phyloP scores from a whole-genome alignment of 2,329 filamentous ascomycete species.

The Rutstroemia sp. region DNA sequence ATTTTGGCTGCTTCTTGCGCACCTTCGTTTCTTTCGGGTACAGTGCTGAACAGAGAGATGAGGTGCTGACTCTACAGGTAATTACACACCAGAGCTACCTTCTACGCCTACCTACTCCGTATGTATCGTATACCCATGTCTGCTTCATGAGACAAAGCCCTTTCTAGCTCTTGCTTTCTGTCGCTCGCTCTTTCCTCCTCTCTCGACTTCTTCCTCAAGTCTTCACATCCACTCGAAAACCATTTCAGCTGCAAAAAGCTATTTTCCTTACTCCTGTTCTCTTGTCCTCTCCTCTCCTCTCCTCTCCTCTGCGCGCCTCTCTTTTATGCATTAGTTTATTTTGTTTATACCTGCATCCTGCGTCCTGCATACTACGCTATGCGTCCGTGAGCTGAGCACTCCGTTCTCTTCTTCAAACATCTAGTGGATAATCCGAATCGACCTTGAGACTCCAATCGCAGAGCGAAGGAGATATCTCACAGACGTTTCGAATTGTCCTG shows the following conservation, averaged over 20 bases:
- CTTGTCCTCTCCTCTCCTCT: slow-evolving; percentile 2
- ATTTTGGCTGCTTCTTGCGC: not conserved
- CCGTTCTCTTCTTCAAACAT: slow-evolving; percentile 1
- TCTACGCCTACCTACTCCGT: not conserved
- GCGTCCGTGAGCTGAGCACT: slow-evolving; percentile 4
- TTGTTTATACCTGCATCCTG: slow-evolving; percentile 1
- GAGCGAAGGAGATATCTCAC: slow-evolving; percentile 8
- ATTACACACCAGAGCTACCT: not conserved
- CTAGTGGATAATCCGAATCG: slow-evolving; percentile 5
- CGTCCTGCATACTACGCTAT: not conserved
- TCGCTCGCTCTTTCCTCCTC: too few species aligned
- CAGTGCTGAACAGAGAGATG: too few species aligned
- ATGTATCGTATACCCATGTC: not conserved
- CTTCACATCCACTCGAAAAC: too few species aligned
- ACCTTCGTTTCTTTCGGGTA: too few species aligned
- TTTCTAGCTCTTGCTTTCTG: not conserved
- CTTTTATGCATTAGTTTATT: not conserved
- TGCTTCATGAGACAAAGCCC: not conserved
- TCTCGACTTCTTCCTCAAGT: too few species aligned
- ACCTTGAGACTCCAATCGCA: slow-evolving; percentile 5
- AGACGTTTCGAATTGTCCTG: slow-evolving; percentile 21
- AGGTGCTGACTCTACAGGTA: too few species aligned
- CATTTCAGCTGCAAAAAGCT: too few species aligned
- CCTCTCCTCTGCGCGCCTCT: not conserved
- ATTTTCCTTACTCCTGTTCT: too few species aligned